Conservation (phyloP, 2,329 filamentous ascomycete genomes). For the Sporothrix pseudoabietina region DNA sequence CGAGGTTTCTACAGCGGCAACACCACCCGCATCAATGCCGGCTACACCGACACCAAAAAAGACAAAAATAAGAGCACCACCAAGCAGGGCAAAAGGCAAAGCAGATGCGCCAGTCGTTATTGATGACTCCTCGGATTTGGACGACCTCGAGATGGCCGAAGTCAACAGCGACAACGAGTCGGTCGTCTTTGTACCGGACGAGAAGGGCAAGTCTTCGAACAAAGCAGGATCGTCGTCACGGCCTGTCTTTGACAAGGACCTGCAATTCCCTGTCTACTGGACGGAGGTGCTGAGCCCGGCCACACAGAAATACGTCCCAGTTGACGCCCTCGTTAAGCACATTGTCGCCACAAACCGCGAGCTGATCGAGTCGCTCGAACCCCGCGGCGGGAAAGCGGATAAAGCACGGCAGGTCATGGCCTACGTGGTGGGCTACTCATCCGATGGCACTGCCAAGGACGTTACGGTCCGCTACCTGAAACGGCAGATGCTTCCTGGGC, state of each 20-base stretch:
- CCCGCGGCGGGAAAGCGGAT: conserved; percentile 79
- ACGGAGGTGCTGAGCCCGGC: conserved; percentile 83
- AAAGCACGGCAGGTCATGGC: conserved; percentile 86
- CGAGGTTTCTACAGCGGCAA: neutral
- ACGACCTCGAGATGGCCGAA: conserved; percentile 53
- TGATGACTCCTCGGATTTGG: conserved; percentile 42
- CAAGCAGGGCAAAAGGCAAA: neutral
- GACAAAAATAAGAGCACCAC: neutral
- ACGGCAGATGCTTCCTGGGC: conserved; percentile 77
- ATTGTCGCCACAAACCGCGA: conserved; percentile 72
- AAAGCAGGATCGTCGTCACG: neutral
- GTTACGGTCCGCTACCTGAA: conserved; percentile 90
- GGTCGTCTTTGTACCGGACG: conserved; percentile 57
- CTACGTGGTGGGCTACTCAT: conserved; percentile 80
- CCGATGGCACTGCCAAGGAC: conserved; percentile 89
- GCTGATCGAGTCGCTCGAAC: conserved; percentile 73
- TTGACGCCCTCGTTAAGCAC: conserved; percentile 73
- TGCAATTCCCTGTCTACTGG: conserved; percentile 90
- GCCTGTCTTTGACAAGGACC: conserved; percentile 66
- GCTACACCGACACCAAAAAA: conserved; percentile 28
- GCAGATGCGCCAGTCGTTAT: neutral
- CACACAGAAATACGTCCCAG: conserved; percentile 74
- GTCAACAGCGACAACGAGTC: conserved; percentile 62
- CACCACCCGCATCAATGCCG: conserved; percentile 24
- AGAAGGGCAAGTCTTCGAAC: conserved; percentile 39